A percentile compares a stretch with the other conserved stretches of the same genome.
Conservation (phyloP, 345 rosid genomes). For the Litchi chinensis region DNA sequence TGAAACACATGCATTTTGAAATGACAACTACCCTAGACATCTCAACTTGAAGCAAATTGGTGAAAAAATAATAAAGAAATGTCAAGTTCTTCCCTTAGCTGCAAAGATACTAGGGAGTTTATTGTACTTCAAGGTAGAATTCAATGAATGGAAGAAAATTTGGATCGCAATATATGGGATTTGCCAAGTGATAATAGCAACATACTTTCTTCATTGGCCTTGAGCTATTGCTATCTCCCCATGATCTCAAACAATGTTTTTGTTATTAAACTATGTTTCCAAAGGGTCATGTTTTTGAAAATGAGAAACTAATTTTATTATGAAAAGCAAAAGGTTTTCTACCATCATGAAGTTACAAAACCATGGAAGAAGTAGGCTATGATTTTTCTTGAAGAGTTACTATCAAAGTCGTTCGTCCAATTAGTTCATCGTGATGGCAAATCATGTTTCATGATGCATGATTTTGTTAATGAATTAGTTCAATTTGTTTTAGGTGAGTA, state of each 20-base stretch:
- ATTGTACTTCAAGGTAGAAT: slow-evolving; percentile 29
- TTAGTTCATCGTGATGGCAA: neutral
- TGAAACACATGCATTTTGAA: slow-evolving; percentile 24
- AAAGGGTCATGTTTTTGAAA: slow-evolving; percentile 35
- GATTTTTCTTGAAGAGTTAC: slow-evolving; percentile 31
- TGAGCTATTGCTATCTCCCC: slow-evolving; percentile 39
- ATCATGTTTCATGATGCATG: slow-evolving; percentile 39
- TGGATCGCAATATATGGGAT: slow-evolving; percentile 39
- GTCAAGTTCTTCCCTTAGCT: slow-evolving; percentile 43
- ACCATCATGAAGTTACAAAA: slow-evolving; percentile 23
- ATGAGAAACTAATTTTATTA: slow-evolving; percentile 28
- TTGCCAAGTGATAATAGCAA: slow-evolving; percentile 31
- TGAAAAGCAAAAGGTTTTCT: slow-evolving; percentile 46
- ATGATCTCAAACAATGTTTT: slow-evolving; percentile 37
- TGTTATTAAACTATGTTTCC: slow-evolving; percentile 40
- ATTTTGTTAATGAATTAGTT: slow-evolving; percentile 45
- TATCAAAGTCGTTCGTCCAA: slow-evolving; percentile 35
- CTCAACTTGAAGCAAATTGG: slow-evolving; percentile 34
- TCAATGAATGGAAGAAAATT: slow-evolving; percentile 43
- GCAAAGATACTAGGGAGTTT: slow-evolving; percentile 43
- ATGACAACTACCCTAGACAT: slow-evolving; percentile 15
- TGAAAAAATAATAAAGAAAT: slow-evolving; percentile 38
- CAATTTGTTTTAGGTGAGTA: slow-evolving; percentile 33
- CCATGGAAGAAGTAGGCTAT: slow-evolving; percentile 36
- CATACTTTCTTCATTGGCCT: slow-evolving; percentile 32